Evolutionary conservation across 345 rosid genomes (phyloP), one percentile per base, ranked within the genome.

Genomic region (Rhizophora apiculata): DNA sequence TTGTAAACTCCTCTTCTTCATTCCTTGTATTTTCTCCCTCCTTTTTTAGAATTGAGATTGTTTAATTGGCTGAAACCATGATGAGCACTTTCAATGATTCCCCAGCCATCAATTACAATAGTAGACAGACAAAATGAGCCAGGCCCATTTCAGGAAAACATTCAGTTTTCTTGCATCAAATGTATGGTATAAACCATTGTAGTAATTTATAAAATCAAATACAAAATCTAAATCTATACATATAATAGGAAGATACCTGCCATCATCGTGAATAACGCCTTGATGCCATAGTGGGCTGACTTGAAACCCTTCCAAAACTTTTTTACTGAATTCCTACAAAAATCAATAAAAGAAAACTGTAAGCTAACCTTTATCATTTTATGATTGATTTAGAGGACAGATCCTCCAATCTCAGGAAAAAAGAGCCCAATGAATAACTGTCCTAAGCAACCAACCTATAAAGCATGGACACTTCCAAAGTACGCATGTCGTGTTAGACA

Each of bases 201-300:
- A 36, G 49, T 26, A 15, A 24, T n/a, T 67, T 62, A 32, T 21
- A 62, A 43, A 62, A 62, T 58, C 60, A 31, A 55, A 65, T 65
- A 55, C 55, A 57, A 20, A 52, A 48, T 46, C 36, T 48, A 32
- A n/a, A 71, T 39, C 43, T 55, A 51, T 27, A 54, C 1, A 16
- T 58, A 71, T 43, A 49, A 34, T 16, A 64, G 27, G 48, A 68
- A 72, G n/a, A 21, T 73, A 86, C 94, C 91, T 83, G 76, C 91
- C 94, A 80, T 86, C 89, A 77, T 91, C 96, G 58, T 79, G 68
- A 75, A 94, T 91, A 76, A 79, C 88, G 70, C 98, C 98, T 87
- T 94, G 97, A 82, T 94, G 83, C 97, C 98, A 94, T 68, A 88
- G 68, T 72, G 98, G 98, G 66, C 82, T 91, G 59, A 83, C 97